Evolutionary conservation across 2,329 filamentous ascomycete species (phyloP), one percentile per base, ranked within the genome.

Genomic region (Fusarium tricinctum): DNA sequence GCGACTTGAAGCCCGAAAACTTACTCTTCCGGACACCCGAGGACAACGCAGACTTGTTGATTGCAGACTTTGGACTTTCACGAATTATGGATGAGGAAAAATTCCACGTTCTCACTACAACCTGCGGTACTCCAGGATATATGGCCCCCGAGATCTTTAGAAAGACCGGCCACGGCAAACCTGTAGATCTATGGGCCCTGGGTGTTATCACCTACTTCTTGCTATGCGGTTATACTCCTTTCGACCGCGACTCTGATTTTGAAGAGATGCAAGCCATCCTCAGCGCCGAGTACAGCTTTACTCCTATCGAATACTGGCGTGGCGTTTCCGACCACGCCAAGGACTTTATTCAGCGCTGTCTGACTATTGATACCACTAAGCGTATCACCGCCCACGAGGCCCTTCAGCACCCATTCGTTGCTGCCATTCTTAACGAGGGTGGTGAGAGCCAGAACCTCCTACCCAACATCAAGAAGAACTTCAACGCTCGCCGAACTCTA

Each of bases 131-230:
- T 2, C 96, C 96, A 5, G 96, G 96, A 48, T 99, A 99, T 81
- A 99, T 99, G 96, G 96, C 96, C 3, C 96, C 96, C 22, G 96
- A 99, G 79, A 99, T 99, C 75, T 99, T 99, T 83, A 97, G 97
- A 81, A 99, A 99, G 85, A 94, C 92, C 9, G 96, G 96, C 26
- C 96, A 99, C 78, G 96, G 96, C 68, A 99, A 98, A 81, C 94
- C 96, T 72, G 96, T 99, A 53, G 96, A 99, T 79, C 91, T 99
- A 69, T 99, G 96, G 96, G 96, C 96, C 38, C 93, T 98, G 67
- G 96, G 96, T 46, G 96, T 99, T 43, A 99, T 99, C 77, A 98
- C 96, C 32, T 99, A 98, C 83, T 99, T 99, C 83, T 85, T 99
- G 30, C 90, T 99, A 50, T 98, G 96, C 80, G 96, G 96, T 61